Percentiles rank a stretch among this genome's conserved stretches.
Conservation (phyloP, 805 yeast genomes). For the Candida ulmi region DNA sequence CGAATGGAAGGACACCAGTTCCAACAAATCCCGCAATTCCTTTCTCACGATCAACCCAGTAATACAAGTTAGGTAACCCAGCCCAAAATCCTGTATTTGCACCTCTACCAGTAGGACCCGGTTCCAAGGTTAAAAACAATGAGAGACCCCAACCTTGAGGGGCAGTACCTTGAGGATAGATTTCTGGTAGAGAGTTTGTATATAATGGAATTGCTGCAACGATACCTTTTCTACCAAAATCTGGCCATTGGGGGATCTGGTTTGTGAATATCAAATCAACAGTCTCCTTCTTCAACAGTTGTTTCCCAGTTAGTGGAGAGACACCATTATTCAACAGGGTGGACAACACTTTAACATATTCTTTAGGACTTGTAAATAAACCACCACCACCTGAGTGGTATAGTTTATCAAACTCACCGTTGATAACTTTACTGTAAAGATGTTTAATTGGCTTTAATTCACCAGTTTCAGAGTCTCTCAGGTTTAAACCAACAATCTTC, state of each 20-base stretch:
- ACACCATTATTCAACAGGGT: slow-evolving; percentile 32
- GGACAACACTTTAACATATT: slow-evolving; percentile 30
- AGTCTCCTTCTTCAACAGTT: slow-evolving; percentile 25
- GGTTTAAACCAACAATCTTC: slow-evolving; percentile 10
- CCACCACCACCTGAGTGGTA: slow-evolving; percentile 37
- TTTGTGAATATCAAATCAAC: slow-evolving; percentile 24
- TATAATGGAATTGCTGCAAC: neutral
- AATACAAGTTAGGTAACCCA: slow-evolving; percentile 31
- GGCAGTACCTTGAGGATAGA: slow-evolving; percentile 1
- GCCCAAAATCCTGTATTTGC: slow-evolving; percentile 29
- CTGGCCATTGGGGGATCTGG: slow-evolving; percentile 22
- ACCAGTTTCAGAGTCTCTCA: slow-evolving; percentile 7
- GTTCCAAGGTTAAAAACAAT: slow-evolving; percentile 11
- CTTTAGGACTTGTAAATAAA: slow-evolving; percentile 28
- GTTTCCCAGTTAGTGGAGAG: slow-evolving; percentile 24
- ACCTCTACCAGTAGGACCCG: slow-evolving; percentile 28
- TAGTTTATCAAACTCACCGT: neutral
- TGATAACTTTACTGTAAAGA: neutral
- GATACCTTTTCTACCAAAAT: slow-evolving; percentile 6
- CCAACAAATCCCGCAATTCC: slow-evolving; percentile 31
- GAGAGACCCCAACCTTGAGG: slow-evolving; percentile 22
- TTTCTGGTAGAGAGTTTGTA: no score
- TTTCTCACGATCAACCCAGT: slow-evolving; percentile 32
- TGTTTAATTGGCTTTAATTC: neutral
- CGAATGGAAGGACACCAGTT: slow-evolving; percentile 29